Base-by-base conservation (phyloP, 1,139 yeast genomes). In the Nakaseomyces delphensis region DNA sequence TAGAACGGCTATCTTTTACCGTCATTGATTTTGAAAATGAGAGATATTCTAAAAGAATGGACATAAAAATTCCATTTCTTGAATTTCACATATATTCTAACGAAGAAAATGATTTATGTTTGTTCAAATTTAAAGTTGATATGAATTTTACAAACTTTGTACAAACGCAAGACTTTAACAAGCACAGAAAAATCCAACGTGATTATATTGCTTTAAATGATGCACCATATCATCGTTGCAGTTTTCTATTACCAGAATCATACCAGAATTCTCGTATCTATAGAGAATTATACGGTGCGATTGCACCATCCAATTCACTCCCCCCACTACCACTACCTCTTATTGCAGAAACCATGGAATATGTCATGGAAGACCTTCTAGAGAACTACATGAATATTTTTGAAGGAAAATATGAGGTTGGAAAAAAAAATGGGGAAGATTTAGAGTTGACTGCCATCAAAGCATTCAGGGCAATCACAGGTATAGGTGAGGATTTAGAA, bases 211-310 rank as follows among this genome's bases (percentile, higher is more conserved):
- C 75, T 19, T 53, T 68, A 10, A 83, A 84, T 54, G 98, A 91
- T 65, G 83, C 85, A 0, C 89, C 95, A 0, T 86, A 76, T 51
- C 93, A 84, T 52, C 65, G 98, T 42, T 68, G 78, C 18, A 80
- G 94, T 0, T 87, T 86, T 56, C 60, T 89, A 29, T 62, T 89
- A 14, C 73, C 73, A 8, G 70, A 69, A 10, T 70, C 72, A 15
- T 63, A 66, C 15, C 68, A 77, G 44, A 69, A 71, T 41, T 57
- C 62, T 0, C 55, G 56, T 19, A 35, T 50, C 2, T 83, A 81
- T 53, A 59, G 66, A 11, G 65, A 67, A 18, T 67, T 71, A 2
- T 68, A 62, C 51, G 78, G 81, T 0, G 65, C 76, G n/a, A 70
- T 80, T 13, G 61, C 69, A 11, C 79, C 87, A 0, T 74, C 85